Base-by-base conservation (phyloP, 176 grass and related monocot genomes). In the Musa itinerans region DNA sequence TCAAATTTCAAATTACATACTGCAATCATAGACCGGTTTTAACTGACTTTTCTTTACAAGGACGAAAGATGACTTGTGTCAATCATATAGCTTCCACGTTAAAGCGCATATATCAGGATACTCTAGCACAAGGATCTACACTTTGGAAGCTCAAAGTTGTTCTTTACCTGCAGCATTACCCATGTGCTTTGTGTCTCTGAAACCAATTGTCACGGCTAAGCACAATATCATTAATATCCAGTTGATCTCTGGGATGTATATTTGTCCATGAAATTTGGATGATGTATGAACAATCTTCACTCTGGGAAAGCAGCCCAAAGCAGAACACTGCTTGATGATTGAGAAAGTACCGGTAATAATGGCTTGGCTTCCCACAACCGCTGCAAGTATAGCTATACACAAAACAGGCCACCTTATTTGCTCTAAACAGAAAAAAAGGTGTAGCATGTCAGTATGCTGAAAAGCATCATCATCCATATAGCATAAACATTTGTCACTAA, bases 271-370 rank as follows among this genome's bases (percentile, higher is more conserved):
- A 51, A 99, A 78, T 84, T 92, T 91, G 23, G 82, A 72, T 2
- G 95, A 99, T 43, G 95, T 99, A 57, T 99, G 95, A 51, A 99
- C 43, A 56, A 99, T 99, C 79, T 99, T 99, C 72, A 99, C 95
- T 26, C 86, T 83, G 34, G 95, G 95, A 92, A 99, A 99, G 78
- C 95, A 99, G n/a, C 88, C 95, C n/a, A 99, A 80, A 64, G 90
- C 74, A 17, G 88, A 85, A 78, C 95, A 99, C 79, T 99, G 90
- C 72, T 94, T 94, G 70, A 99, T 94, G 74, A 99, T 99, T 52
- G 95, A 94, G 73, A 99, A 99, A 21, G 95, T 99, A 10, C 90
- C 86, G 0, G 95, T 94, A 71, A 99, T 99, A 8, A 99, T 88
- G 16, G 95, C 95, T 82, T 99, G 95, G 73, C 95, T 92, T 54